Evolutionary conservation across 164 flowering plant species (phyloP).

Genomic region (Warburgia ugandensis): DNA sequence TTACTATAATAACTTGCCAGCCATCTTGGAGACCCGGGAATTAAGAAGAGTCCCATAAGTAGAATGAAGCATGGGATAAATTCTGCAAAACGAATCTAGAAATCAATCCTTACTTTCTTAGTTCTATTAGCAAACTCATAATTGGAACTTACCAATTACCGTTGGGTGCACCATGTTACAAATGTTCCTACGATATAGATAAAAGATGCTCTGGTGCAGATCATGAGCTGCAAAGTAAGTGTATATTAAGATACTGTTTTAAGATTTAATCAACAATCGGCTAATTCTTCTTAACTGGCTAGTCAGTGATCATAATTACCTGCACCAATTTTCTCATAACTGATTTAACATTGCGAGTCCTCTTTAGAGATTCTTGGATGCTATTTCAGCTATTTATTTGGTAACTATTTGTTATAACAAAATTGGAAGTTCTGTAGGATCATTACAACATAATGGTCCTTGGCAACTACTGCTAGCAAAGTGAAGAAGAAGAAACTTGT

Average conservation of each 20-base stretch:
- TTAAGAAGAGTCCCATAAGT: constrained; percentile 52
- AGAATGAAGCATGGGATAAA: constrained; percentile 57
- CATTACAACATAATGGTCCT: too few species aligned
- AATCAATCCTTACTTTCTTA: neutral
- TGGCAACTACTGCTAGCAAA: neutral
- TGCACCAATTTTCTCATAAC: constrained; percentile 48
- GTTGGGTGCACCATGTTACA: constrained; percentile 75
- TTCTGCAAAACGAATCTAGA: constrained; percentile 30
- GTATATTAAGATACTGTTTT: neutral
- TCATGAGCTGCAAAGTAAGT: constrained; percentile 48
- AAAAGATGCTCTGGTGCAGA: constrained; percentile 53
- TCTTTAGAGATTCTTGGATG: constrained; percentile 78
- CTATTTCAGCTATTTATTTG: constrained; percentile 83
- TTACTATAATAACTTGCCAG: constrained; percentile 44
- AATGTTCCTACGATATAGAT: constrained; percentile 67
- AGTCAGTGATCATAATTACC: neutral
- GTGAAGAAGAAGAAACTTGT: neutral
- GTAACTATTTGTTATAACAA: constrained; percentile 41
- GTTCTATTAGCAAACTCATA: neutral
- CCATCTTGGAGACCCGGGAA: constrained; percentile 98
- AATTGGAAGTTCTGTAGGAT: too few species aligned
- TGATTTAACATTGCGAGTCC: constrained; percentile 66
- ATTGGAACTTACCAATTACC: constrained; percentile 41
- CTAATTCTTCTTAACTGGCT: neutral
- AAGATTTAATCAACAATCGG: neutral